Evolutionary conservation across 1,139 yeast genomes (phyloP).

Genomic region (Kodamaea arcana): DNA sequence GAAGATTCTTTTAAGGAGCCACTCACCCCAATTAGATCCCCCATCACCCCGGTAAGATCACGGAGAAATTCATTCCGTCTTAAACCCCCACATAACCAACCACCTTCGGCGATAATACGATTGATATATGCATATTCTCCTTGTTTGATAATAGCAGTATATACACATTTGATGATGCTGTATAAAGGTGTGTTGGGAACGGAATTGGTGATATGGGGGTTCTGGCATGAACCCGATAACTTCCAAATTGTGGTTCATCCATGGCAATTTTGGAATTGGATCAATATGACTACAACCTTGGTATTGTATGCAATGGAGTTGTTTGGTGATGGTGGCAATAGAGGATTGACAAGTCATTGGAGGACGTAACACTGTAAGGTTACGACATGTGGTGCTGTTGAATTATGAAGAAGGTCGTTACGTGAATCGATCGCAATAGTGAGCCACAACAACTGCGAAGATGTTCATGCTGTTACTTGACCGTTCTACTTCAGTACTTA

Average conservation of each 20-base stretch:
- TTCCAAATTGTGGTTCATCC: conserved; percentile 53
- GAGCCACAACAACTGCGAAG: too few species aligned
- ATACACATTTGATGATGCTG: conserved; percentile 89
- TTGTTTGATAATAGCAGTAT: conserved; percentile 87
- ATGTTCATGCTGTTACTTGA: too few species aligned
- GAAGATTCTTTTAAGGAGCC: conserved; percentile 1
- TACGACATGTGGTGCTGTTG: too few species aligned
- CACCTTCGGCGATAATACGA: conserved; percentile 47
- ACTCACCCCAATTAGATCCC: conserved; percentile 1
- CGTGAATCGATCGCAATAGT: too few species aligned
- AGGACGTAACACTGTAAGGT: conserved; percentile 14
- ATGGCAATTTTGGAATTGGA: conserved; percentile 97
- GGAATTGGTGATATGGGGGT: conserved; percentile 58
- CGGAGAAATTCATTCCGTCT: conserved; percentile 12
- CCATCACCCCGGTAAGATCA: conserved; percentile 1
- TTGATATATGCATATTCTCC: conserved; percentile 86
- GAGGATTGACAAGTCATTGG: conserved; percentile 26
- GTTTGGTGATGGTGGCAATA: conserved; percentile 35
- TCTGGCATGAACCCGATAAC: conserved; percentile 28
- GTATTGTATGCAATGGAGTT: conserved; percentile 78
- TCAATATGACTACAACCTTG: conserved; percentile 77
- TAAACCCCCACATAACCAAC: conserved; percentile 22
- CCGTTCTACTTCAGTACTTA: too few species aligned
- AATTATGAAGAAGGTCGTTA: too few species aligned
- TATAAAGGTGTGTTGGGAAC: conserved; percentile 73